Base-by-base conservation (phyloP, 208 protist species). In the Acanthamoeba culbertsoni region DNA sequence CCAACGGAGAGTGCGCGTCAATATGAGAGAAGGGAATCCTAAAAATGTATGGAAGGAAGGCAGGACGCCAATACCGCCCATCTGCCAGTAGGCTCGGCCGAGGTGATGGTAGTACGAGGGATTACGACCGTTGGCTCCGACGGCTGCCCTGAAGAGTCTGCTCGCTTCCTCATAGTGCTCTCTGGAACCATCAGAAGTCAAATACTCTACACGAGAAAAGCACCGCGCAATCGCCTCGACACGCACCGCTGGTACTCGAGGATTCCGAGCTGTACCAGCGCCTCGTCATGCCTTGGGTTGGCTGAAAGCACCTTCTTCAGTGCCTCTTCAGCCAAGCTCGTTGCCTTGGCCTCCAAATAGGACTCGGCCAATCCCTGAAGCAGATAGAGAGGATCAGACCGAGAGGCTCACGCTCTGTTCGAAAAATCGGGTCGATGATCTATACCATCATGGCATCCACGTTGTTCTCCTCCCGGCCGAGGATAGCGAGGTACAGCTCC, bases 201-300 rank as follows among this genome's bases (percentile, higher is more conserved):
- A 31, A 55, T 35, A 16, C 1, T 43, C 53, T 65, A 18, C 0
- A 6, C n/a, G 45, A 18, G 0, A 51, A n/a, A n/a, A n/a, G n/a
- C n/a, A n/a, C n/a, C n/a, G n/a, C n/a, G n/a, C n/a, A n/a, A n/a
- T n/a, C n/a, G 5, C 46, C 18, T 20, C n/a, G 42, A 7, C 6
- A 26, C 26, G 12, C n/a, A 65, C 82, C 55, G 82, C 35, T 89
- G 46, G 23, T 65, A 89, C 31, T 45, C 46, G 23, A 89, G n/a
- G 20, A 89, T 33, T 0, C 82, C 82, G 5, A 89, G 82, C n/a
- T 89, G 82, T 14, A 65, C 46, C 26, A 89, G 46, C 3, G 82
- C 82, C 14, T 89, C 82, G 53, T 59, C 82, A 3, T 89, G 46
- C 46, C 42, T 89, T 23, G 82, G 82, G 31, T 89, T 65, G 46